Evolutionary conservation across 139 green algal species (phyloP).

Genomic region (Coelastrella sp.): DNA sequence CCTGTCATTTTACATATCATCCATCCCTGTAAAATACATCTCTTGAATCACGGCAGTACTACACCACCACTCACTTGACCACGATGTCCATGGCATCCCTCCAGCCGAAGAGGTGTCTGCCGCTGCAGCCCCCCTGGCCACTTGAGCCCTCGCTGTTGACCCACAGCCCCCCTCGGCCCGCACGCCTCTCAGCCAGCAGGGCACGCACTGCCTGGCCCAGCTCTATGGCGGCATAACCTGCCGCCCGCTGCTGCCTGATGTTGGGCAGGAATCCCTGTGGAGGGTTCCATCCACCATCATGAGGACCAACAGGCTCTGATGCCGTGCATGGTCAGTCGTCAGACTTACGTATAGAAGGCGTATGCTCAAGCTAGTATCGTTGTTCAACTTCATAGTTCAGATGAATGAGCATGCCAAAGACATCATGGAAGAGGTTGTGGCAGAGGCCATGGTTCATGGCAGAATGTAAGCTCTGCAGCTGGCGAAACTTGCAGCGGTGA

Average conservation of each 20-base stretch:
- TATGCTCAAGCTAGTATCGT: too few relatives aligned
- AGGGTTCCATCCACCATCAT: background rate
- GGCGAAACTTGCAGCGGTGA: too few relatives aligned
- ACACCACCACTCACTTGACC: conserved; percentile 73
- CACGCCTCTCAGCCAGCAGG: conserved; percentile 56
- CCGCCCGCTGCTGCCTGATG: conserved; percentile 82
- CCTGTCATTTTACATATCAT: too few relatives aligned
- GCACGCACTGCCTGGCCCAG: conserved; percentile 77
- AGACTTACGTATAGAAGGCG: background rate
- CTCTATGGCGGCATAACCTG: conserved; percentile 83
- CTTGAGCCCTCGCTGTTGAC: conserved; percentile 60
- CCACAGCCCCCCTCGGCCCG: conserved; percentile 39
- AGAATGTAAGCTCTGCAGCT: too few relatives aligned
- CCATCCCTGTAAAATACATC: too few relatives aligned
- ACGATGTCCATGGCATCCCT: conserved; percentile 92
- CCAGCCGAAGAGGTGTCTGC: conserved; percentile 84
- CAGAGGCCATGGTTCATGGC: too few relatives aligned
- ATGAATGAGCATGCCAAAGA: too few relatives aligned
- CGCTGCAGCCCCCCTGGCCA: conserved; percentile 52
- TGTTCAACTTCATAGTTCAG: too few relatives aligned
- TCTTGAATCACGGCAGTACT: background rate
- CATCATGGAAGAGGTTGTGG: too few relatives aligned
- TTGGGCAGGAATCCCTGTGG: conserved; percentile 84
- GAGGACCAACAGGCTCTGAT: background rate
- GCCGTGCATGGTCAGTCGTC: background rate